phyloP scores from a whole-genome alignment of 495 filamentous ascomycete species.

The Lasiosphaeria hispida region DNA sequence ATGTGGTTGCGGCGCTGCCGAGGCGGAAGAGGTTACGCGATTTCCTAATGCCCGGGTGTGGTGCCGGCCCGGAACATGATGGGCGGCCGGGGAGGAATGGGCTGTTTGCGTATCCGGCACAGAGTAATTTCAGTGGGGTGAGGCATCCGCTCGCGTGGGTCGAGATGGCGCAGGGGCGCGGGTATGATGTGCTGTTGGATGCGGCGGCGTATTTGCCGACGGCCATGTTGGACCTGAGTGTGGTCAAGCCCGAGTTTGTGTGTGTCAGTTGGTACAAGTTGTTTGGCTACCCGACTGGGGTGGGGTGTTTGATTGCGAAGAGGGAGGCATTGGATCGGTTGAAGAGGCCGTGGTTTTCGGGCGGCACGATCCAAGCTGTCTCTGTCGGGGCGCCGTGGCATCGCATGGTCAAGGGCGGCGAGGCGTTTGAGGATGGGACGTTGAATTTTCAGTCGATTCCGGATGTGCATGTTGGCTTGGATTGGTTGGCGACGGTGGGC shows the following conservation, averaged over 20 bases:
- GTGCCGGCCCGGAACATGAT: not conserved
- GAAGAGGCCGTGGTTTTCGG: conserved; percentile 56
- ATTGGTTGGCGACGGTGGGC: conserved; percentile 27
- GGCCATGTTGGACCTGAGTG: conserved; percentile 49
- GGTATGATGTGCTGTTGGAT: conserved; percentile 55
- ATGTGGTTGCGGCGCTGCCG: conserved; percentile 14
- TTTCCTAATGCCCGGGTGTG: not conserved
- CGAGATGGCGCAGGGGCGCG: conserved; percentile 38
- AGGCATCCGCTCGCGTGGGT: conserved; percentile 55
- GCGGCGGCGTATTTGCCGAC: conserved; percentile 58
- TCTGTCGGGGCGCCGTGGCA: conserved; percentile 51
- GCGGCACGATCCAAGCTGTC: conserved; percentile 59
- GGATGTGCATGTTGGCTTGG: conserved; percentile 53
- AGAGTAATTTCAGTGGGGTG: conserved; percentile 63
- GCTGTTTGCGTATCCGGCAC: conserved; percentile 63
- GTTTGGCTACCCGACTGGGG: conserved; percentile 59
- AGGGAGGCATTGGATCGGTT: conserved; percentile 43
- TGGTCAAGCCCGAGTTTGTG: conserved; percentile 55
- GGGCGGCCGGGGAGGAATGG: conserved; percentile 14
- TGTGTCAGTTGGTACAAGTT: conserved; percentile 62
- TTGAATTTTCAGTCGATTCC: conserved; percentile 57
- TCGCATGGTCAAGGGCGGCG: conserved; percentile 39
- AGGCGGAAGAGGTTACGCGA: not conserved
- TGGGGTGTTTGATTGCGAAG: conserved; percentile 56
- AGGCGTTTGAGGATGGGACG: conserved; percentile 61